These are phyloP conservation scores for Aeschynomene evenia DNA, from an alignment of 306 rosid species.

Conservation along the genomic window DNA sequence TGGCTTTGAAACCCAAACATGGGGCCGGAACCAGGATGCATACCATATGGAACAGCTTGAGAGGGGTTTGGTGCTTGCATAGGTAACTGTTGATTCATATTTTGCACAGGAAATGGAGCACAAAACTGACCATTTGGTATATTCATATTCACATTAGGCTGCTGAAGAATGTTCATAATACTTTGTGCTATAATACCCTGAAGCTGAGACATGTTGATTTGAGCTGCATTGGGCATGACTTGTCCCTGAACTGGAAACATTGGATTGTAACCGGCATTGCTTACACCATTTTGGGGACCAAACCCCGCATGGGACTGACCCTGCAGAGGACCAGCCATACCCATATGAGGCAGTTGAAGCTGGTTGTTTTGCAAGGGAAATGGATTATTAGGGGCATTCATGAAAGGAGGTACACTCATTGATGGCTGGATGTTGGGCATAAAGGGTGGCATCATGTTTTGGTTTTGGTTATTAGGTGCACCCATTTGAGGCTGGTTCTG, in stretches of 20 bases:
- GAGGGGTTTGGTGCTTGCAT: constrained; percentile 55
- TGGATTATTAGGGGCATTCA: constrained; percentile 41
- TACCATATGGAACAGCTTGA: constrained; percentile 46
- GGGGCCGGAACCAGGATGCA: constrained; percentile 38
- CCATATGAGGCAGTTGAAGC: constrained; percentile 43
- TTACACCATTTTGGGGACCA: constrained; percentile 39
- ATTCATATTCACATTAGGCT: constrained; percentile 52
- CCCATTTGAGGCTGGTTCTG: constrained; percentile 51
- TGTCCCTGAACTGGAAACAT: constrained; percentile 49
- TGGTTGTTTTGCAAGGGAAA: constrained; percentile 53
- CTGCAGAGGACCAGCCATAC: constrained; percentile 39
- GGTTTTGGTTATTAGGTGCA: constrained; percentile 38
- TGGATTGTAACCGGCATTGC: constrained; percentile 42
- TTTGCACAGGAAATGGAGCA: constrained; percentile 52
- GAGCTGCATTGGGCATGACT: constrained; percentile 47
- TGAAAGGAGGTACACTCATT: constrained; percentile 42
- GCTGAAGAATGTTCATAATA: constrained; percentile 54
- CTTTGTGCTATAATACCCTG: constrained; percentile 52
- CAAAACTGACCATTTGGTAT: constrained; percentile 69
- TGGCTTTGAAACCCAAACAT: constrained; percentile 54
- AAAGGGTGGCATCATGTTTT: constrained; percentile 36
- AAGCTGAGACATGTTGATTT: constrained; percentile 46
- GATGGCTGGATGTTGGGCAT: constrained; percentile 39
- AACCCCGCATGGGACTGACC: constrained; percentile 45
- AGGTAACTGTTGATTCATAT: constrained; percentile 62